Base-by-base conservation (phyloP, 2,329 filamentous ascomycete genomes). In the Penicillium occitanis region DNA sequence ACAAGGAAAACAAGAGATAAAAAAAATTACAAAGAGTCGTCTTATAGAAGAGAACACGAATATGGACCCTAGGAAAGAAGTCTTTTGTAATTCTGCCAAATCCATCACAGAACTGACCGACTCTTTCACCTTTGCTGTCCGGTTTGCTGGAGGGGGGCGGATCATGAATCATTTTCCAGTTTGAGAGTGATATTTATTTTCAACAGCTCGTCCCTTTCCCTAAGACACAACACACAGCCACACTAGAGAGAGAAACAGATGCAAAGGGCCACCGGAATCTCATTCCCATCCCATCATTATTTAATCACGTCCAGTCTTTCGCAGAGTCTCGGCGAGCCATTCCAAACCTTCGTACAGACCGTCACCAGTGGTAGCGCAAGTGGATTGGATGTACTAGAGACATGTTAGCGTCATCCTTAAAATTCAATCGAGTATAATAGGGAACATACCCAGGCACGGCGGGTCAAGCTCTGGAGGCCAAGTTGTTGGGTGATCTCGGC, bases 401-500 rank as follows among this genome's bases (percentile, higher is more conserved):
- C 11, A 51, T 50, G 25, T 51, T 51, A 51, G 48, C 10, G 44
- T 48, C 44, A 48, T 8, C 11, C 14, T 48, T 7, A 50, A 3
- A 28, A 50, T 50, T 14, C 46, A 7, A 17, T 25, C 46, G 22
- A 50, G 11, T 28, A n/a, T 25, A 28, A 48, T 28, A 37, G 37
- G 40, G 53, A 70, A 85, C 93, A 81, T 93, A 99, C 95, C 95
- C 95, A 99, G 77, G 92, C 91, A 82, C 95, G 93, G 86, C 97
- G 92, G 88, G 93, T 92, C 88, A 99, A 87, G 85, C 92, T 96
- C 90, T 98, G 94, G 77, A 99, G 93, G 79, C 95, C 95, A 82
- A 99, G 92, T 90, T 98, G 97, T 86, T 99, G 94, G 82, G 95
- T 99, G 83, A 99, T 98, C 86, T 99, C 95, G 79, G 95, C 94